Percentiles rank a stretch among this genome's conserved stretches.
These are phyloP conservation scores for Neoboletus magnificus DNA, from an alignment of 768 basidiomycete genomes.

Conservation along the genomic window DNA sequence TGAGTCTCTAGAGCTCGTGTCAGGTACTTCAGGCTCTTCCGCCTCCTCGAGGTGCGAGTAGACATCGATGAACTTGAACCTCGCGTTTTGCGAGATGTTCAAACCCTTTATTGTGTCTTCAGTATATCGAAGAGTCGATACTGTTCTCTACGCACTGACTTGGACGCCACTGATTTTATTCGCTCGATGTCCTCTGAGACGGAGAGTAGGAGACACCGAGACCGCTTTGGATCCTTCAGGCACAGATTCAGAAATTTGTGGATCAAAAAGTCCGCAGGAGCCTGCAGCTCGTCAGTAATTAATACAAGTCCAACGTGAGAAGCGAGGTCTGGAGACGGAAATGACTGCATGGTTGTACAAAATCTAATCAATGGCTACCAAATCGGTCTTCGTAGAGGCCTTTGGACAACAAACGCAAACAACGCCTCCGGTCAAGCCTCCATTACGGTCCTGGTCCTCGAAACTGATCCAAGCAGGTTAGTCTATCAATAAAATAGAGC, in stretches of 20 bases:
- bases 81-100: slow-evolving; percentile 35
- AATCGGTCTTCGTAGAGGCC: slow-evolving; percentile 17
- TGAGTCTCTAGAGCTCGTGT: slow-evolving; percentile 7
- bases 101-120: slow-evolving; percentile 26
- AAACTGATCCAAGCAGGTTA: not conserved
- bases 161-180: slow-evolving; percentile 63
- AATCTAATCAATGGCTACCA: slow-evolving; percentile 13
- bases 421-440: not conserved
- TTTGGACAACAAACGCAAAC: slow-evolving; percentile 18
- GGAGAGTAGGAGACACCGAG: slow-evolving; percentile 51
- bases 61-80: slow-evolving; percentile 56
- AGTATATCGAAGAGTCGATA: slow-evolving; percentile 2
- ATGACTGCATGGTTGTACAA: slow-evolving; percentile 35
- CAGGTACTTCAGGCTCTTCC: slow-evolving; percentile 5
- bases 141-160: slow-evolving; percentile 48
- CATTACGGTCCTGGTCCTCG: not conserved
- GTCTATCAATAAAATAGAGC: not conserved
- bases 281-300: slow-evolving; percentile 65
- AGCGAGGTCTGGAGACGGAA: slow-evolving; percentile 51
- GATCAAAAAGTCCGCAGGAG: slow-evolving; percentile 73
- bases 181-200: slow-evolving; percentile 52
- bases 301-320: slow-evolving; percentile 52
- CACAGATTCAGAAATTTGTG: slow-evolving; percentile 51
- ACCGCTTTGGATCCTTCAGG: slow-evolving; percentile 42
- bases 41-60: slow-evolving; percentile 34